A percentile compares a stretch with the other conserved stretches of the same genome.
phyloP scores from a whole-genome alignment of 139 green algal genomes.

The Coccomyxa sp. region DNA sequence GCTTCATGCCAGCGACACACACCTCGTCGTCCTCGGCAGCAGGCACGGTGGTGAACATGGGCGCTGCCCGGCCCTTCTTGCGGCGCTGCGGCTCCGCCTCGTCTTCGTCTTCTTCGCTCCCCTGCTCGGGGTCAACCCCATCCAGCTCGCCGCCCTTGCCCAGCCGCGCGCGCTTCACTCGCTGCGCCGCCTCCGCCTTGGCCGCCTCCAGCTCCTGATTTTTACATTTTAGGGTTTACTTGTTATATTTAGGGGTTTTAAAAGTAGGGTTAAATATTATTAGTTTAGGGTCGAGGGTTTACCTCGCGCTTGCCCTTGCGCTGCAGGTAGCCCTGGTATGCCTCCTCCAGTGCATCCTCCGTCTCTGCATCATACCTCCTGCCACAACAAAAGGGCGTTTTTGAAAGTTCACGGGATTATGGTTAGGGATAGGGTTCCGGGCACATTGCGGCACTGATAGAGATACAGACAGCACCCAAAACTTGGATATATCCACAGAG shows the following conservation, averaged over 20 bases:
- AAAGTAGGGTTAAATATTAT: too few relatives aligned
- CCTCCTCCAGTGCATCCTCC: slow-evolving; percentile 83
- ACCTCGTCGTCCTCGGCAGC: too few relatives aligned
- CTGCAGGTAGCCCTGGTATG: slow-evolving; percentile 79
- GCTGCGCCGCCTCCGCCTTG: slow-evolving; percentile 25
- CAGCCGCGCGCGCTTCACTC: slow-evolving; percentile 51
- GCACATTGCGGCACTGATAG: neutral
- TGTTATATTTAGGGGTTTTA: too few relatives aligned
- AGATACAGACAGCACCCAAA: neutral
- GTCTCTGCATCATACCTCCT: slow-evolving; percentile 68
- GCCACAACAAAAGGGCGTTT: slow-evolving; percentile 17
- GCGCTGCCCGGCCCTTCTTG: too few relatives aligned
- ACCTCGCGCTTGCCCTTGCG: slow-evolving; percentile 45
- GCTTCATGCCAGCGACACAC: too few relatives aligned
- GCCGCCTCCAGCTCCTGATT: neutral
- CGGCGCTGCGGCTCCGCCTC: neutral
- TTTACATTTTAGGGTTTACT: too few relatives aligned
- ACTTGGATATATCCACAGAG: neutral
- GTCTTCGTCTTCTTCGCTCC: slow-evolving; percentile 9
- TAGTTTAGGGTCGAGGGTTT: too few relatives aligned
- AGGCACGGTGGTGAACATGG: too few relatives aligned
- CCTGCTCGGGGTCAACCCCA: slow-evolving; percentile 20
- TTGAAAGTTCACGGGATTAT: too few relatives aligned
- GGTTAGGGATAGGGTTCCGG: neutral
- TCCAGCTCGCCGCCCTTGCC: slow-evolving; percentile 58